phyloP scores from a whole-genome alignment of 192 early-diverging fungal genomes.

The Phycomyces blakesleeanus region DNA sequence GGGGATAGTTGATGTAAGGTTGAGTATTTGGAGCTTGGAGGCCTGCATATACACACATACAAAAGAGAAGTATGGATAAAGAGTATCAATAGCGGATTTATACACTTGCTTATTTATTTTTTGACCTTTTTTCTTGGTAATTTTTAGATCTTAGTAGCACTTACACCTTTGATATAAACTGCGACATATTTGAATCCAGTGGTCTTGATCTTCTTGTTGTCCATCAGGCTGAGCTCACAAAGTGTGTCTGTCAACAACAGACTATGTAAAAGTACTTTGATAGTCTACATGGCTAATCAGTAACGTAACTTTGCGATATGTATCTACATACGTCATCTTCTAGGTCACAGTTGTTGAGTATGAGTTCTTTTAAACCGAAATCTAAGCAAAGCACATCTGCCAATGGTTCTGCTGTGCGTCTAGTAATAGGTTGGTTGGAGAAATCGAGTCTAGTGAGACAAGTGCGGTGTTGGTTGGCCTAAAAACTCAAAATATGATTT shows the following conservation, averaged over 20 bases:
- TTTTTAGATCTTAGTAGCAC: too few relatives aligned
- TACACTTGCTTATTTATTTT: too few relatives aligned
- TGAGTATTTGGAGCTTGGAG: conserved; percentile 56
- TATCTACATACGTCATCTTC: conserved; percentile 60
- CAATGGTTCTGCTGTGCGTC: conserved; percentile 59
- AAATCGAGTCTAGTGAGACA: conserved; percentile 23
- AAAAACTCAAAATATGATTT: not conserved
- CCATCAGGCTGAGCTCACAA: conserved; percentile 59
- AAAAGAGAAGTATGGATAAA: too few relatives aligned
- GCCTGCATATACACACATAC: conserved; percentile 39
- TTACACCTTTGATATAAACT: conserved; percentile 65
- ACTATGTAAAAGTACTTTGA: conserved; percentile 69
- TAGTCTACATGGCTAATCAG: conserved; percentile 32
- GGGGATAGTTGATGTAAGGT: conserved; percentile 66
- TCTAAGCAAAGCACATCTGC: conserved; percentile 74
- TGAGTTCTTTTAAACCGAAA: conserved; percentile 66
- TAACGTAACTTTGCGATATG: not conserved
- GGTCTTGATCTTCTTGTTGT: conserved; percentile 67
- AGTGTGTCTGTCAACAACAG: conserved; percentile 64
- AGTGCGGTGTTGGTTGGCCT: conserved; percentile 18
- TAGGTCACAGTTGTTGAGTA: conserved; percentile 63
- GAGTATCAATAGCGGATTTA: too few relatives aligned
- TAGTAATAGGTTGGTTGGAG: conserved; percentile 42
- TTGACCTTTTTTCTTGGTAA: too few relatives aligned
- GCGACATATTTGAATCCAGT: conserved; percentile 73